These are phyloP conservation scores for Aspergillus niger DNA, from an alignment of 2,329 filamentous ascomycete genomes.

Conservation along the genomic window DNA sequence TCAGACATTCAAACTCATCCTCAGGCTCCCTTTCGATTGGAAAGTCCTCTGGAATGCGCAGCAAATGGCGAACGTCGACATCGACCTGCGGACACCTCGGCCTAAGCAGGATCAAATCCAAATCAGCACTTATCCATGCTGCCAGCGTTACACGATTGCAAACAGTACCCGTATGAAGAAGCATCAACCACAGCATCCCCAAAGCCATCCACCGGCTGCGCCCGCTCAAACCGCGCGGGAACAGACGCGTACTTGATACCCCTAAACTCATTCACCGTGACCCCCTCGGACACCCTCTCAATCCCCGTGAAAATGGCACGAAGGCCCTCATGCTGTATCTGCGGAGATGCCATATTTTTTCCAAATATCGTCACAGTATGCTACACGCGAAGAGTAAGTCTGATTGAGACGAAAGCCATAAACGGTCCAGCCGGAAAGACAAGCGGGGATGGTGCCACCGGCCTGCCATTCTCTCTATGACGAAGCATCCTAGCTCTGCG, in stretches of 20 bases:
- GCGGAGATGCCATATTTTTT: constrained; percentile 24
- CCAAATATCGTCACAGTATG: not conserved
- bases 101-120: constrained; percentile 25
- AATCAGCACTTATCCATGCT: not conserved
- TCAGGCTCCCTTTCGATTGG: constrained; percentile 33
- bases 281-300: constrained; percentile 15
- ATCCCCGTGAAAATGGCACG: constrained; percentile 33
- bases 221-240: constrained; percentile 34
- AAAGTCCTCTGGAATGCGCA: constrained; percentile 45
- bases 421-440: not conserved
- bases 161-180: constrained; percentile 34
- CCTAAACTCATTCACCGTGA: constrained; percentile 29
- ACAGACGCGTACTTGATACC: constrained; percentile 37
- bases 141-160: too few species aligned
- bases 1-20: constrained; percentile 49
- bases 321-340: constrained; percentile 27
- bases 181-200: constrained; percentile 36
- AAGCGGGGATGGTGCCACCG: not conserved
- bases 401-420: not conserved
- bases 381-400: not conserved
- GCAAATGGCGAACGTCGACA: constrained; percentile 47
- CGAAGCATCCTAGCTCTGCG: not conserved
- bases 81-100: constrained; percentile 47
- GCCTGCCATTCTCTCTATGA: not conserved
- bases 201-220: constrained; percentile 27